Evolutionary conservation across 1,284 basidiomycete species (phyloP), one percentile per base, ranked within the genome.

Genomic region (Schizophyllum amplum): DNA sequence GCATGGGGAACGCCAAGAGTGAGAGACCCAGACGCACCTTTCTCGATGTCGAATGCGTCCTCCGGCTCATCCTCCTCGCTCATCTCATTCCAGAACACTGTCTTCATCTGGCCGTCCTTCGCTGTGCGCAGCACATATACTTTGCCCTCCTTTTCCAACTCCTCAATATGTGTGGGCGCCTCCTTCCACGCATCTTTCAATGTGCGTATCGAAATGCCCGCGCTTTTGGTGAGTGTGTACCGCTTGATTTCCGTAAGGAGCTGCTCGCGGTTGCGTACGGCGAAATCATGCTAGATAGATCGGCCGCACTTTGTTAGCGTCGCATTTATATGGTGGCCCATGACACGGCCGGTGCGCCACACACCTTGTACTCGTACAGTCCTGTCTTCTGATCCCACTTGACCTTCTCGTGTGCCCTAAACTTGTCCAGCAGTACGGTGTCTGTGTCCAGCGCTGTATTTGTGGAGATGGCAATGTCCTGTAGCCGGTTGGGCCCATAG

Each of bases 1-100:
- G n/a, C n/a, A n/a, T n/a, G n/a, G n/a, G n/a, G n/a, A n/a, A n/a
- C n/a, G n/a, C n/a, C n/a, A n/a, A n/a, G n/a, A n/a, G n/a, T n/a
- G n/a, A n/a, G n/a, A n/a, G n/a, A n/a, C n/a, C n/a, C n/a, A n/a
- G n/a, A 53, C 27, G 57, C 59, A 90, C 92, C 92, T 74, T 92
- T 83, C 71, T 95, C 93, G 7, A 95, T 42, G 2, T 4, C 33
- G 7, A 42, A 42, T 2, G 33, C 33, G 33, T 42, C 83, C 20
- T 73, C 69, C 66, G 77, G 78, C 2, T 83, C 86, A 5, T 83
- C 90, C 55, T 70, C 78, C 59, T 84, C 84, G 62, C 90, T 86
- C 51, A 94, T 80, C 67, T 94, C 92, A 65, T 96, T 95, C 85
- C 88, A 93, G 66, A 94, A 95, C 0, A 94, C 93, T 81, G 91